Evolutionary conservation across 1,284 basidiomycete genomes (phyloP), one percentile per base, ranked within the genome.

Genomic region (Phylloboletellus chloephorus): DNA sequence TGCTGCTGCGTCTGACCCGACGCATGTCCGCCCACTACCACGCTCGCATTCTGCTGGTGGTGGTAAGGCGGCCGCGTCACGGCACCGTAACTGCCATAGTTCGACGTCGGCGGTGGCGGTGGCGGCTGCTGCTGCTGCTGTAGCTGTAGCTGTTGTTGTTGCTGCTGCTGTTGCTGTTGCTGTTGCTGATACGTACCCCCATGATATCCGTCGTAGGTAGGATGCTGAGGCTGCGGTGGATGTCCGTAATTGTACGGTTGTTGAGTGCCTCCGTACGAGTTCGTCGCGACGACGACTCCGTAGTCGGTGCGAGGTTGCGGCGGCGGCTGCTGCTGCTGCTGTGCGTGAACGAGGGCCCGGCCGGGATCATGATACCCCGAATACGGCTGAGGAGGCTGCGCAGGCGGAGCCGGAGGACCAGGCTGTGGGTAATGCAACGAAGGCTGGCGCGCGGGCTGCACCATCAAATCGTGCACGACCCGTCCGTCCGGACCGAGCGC

Each of bases 401-500:
- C 22, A 1, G 43, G 26, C 8, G 41, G 52, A 35, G 49, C 34
- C 1, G 56, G 43, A 2, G 37, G 43, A 6, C 26, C 44, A 0
- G 54, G 37, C 7, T 45, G 52, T 7, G 34, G 15, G 22, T 56
- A 60, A 9, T 48, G 47, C 12, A 12, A 7, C 4, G 44, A 8
- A 8, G 41, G 15, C 9, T 44, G 52, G 1, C 48, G 46, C 3
- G 26, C 22, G 0, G 41, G 39, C 21, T 48, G 59, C 4, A 48
- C 53, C 57, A 60, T 63, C 41, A 50, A 32, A 22, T 60, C 61
- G n/a, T 60, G 58, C 15, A 63, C 43, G 9, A 60, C 58, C 1
- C 60, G 48, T 15, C 58, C 61, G 19, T 60, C 61, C 0, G 53
- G 58, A 7, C 61, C 61, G 2, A 65, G 45, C 1, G 50, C 47